Base-by-base conservation (phyloP, 2,329 filamentous ascomycete genomes). In the Venturia aucupariae region DNA sequence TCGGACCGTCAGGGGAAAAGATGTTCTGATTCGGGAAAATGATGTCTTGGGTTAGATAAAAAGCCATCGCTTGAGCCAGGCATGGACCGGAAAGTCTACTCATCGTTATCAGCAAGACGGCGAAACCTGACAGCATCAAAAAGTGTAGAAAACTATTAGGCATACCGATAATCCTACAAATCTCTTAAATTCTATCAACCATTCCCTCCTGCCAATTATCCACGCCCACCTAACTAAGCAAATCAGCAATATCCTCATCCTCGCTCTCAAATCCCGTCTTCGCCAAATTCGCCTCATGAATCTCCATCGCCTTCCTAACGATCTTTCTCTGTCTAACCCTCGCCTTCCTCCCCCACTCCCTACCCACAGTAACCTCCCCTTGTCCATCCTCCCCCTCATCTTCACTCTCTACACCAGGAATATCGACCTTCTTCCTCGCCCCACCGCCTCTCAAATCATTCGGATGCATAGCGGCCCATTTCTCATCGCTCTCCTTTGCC, bases 191-290 rank as follows among this genome's bases (percentile, higher is more conserved):
- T n/a, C 3, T 57, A 57, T 13, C 5, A 35, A 4, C 27, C 8
- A 57, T 35, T 35, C 24, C 17, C 15, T 22, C 15, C 15, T 35
- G 24, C 24, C 51, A 27, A 48, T 22, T 11, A 13, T 30, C 48
- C 48, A 30, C 10, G 15, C 15, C 38, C 55, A 62, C 82, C 71
- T 85, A 81, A 69, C 84, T 80, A 73, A 92, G 74, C 70, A 88
- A 85, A 75, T 92, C 86, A 72, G 86, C 83, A 69, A 92, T 88
- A 73, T 92, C 88, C 76, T 89, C 88, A 73, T 90, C 87, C 46
- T 51, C 51, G 66, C 88, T 85, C 68, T 89, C 81, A 65, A 87
- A 84, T 69, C 87, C 85, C 70, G 84, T 81, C 68, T 81, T 78
- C 69, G 84, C 75, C 76, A 84, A 79, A 67, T 70, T 68, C 69